Evolutionary conservation across 495 filamentous ascomycete genomes (phyloP).

Genomic region (Trichocladium antarcticum): DNA sequence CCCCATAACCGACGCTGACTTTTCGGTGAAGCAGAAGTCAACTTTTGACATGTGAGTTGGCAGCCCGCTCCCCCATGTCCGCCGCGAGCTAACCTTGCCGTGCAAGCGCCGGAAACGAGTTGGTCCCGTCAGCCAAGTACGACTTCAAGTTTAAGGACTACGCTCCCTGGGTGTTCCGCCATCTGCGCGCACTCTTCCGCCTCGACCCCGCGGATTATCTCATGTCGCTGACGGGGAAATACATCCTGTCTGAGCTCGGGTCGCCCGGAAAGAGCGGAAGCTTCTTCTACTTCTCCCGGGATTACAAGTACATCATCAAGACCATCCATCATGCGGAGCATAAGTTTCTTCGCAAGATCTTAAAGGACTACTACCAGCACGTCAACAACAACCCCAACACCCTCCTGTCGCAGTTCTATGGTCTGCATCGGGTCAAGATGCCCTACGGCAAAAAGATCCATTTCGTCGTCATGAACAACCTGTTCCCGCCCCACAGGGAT

Average conservation of each 20-base stretch:
- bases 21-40: conserved; percentile 87
- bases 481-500: conserved; percentile 94
- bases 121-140: conserved; percentile 97
- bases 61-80: neutral
- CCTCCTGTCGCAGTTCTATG: conserved; percentile 95
- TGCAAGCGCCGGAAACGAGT: conserved; percentile 78
- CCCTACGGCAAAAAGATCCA: conserved; percentile 97
- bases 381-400: conserved; percentile 91
- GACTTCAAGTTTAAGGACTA: conserved; percentile 99
- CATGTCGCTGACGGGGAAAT: conserved; percentile 97
- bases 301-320: conserved; percentile 99
- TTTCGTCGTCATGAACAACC: conserved; percentile 99
- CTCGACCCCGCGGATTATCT: conserved; percentile 96
- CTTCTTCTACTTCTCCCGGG: conserved; percentile 99
- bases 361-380: conserved; percentile 90
- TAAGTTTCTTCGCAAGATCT: conserved; percentile 81
- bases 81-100: neutral
- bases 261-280: conserved; percentile 97
- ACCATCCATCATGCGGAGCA: conserved; percentile 97
- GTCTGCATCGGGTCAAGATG: conserved; percentile 95
- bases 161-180: conserved; percentile 96
- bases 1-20: conserved; percentile 77
- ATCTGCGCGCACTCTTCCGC: conserved; percentile 76
- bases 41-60: conserved; percentile 69
- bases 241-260: conserved; percentile 92